Conservation (phyloP, 2,329 filamentous ascomycete genomes). For the Aureobasidium vineae region DNA sequence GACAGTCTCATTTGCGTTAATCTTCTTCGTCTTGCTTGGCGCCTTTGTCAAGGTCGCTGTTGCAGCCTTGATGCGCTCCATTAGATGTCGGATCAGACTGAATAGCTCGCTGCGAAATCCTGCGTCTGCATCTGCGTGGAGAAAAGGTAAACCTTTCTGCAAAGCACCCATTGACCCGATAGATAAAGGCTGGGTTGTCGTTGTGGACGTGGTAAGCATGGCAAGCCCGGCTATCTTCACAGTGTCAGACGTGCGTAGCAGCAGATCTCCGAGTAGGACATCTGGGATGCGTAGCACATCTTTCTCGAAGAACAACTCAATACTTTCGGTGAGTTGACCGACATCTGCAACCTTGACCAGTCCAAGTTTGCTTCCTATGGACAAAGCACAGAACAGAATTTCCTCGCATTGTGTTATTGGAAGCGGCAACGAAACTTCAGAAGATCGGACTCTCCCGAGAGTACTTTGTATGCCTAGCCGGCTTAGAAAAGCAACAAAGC, state of each 20-base stretch:
- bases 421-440: background rate
- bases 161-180: conserved; percentile 61
- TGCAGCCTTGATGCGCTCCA: conserved; percentile 69
- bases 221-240: conserved; percentile 79
- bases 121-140: conserved; percentile 81
- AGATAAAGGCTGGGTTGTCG: conserved; percentile 71
- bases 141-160: conserved; percentile 62
- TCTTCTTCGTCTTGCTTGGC: conserved; percentile 19
- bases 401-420: background rate
- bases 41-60: conserved; percentile 52
- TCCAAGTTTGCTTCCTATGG: conserved; percentile 45
- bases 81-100: conserved; percentile 70
- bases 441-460: conserved; percentile 23
- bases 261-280: conserved; percentile 40
- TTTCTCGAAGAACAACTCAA: conserved; percentile 12
- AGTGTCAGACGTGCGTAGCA: conserved; percentile 40
- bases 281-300: conserved; percentile 56
- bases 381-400: conserved; percentile 35
- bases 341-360: conserved; percentile 42
- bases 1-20: conserved; percentile 3
- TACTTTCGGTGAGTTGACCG: background rate
- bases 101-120: conserved; percentile 81
- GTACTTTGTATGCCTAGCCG: conserved; percentile 41
- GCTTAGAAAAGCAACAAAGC: conserved; percentile 45
- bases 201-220: conserved; percentile 71